Base-by-base conservation (phyloP, 2,329 filamentous ascomycete genomes). In the Fusarium sacchari region DNA sequence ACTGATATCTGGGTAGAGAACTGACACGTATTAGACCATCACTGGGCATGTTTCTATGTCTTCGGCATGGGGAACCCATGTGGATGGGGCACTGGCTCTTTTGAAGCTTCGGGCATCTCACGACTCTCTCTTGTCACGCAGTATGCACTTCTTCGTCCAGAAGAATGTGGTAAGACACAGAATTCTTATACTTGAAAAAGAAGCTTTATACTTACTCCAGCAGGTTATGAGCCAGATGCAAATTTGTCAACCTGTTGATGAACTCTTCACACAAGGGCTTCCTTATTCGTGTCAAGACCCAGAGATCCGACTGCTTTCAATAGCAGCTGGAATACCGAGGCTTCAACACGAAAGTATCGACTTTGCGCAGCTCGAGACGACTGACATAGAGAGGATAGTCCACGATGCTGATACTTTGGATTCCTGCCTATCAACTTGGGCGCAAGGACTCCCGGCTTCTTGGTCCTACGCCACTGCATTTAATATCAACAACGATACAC, bases 181-280 rank as follows among this genome's bases (percentile, higher is more conserved):
- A 8, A 6, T 18, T 49, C 11, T 26, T 14, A 14, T 34, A 9
- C 14, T 39, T 22, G 24, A 9, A 8, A 13, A 22, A 7, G 30
- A 32, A 4, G 11, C 42, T 44, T 13, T 12, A 20, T 26, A 20
- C 7, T 44, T 13, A 44, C 17, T 26, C 9, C 8, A 18, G 18
- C n/a, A 60, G 58, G 37, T 60, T 11, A 26, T 60, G 30, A 42
- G 46, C 17, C 58, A 60, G 28, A 60, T 53, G 58, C 46, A 60
- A 5, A 28, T 36, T 4, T 60, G 46, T 22, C n/a, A 34, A 34
- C 58, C 58, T 7, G 36, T 60, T 11, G 46, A 60, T 17, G 5
- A 36, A 1, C 2, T 53, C 2, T 60, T 60, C n/a, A 26, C 28
- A 28, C 22, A 53, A 34, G 28, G 20, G 9, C 3, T n/a, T 13